phyloP scores from a whole-genome alignment of 2,329 filamentous ascomycete species.

The Aspergillus neotritici region DNA sequence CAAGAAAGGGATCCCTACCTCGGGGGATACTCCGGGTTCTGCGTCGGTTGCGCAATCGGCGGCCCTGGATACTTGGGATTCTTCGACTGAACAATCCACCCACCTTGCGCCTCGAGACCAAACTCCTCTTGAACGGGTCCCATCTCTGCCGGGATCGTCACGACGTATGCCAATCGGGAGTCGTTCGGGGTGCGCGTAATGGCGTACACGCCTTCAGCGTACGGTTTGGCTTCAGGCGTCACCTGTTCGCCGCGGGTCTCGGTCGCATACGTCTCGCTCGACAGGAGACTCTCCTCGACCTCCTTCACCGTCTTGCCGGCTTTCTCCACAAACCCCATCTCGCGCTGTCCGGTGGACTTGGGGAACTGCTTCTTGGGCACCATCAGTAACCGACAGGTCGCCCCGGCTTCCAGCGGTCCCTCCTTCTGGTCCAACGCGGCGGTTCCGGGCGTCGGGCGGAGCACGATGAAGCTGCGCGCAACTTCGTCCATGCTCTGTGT shows the following conservation, averaged over 20 bases:
- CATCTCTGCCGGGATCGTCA: slow-evolving; percentile 65
- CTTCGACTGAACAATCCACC: slow-evolving; percentile 73
- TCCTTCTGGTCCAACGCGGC: slow-evolving; percentile 55
- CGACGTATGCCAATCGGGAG: slow-evolving; percentile 72
- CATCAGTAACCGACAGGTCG: slow-evolving; percentile 65
- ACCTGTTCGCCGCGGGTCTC: slow-evolving; percentile 67
- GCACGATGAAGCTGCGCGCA: slow-evolving; percentile 70
- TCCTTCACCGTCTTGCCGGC: slow-evolving; percentile 58
- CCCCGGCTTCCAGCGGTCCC: slow-evolving; percentile 49
- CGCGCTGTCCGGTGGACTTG: slow-evolving; percentile 60
- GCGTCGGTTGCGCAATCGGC: slow-evolving; percentile 55
- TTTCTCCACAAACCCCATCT: slow-evolving; percentile 81
- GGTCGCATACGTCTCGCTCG: slow-evolving; percentile 64
- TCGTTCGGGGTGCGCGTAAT: slow-evolving; percentile 66
- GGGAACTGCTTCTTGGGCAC: slow-evolving; percentile 83
- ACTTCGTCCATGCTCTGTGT: slow-evolving; percentile 66
- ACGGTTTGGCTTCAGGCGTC: slow-evolving; percentile 62
- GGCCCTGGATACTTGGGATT: slow-evolving; percentile 69
- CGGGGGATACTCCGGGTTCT: slow-evolving; percentile 64
- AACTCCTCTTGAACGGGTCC: slow-evolving; percentile 70
- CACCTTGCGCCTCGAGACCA: slow-evolving; percentile 64
- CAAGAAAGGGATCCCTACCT: slow-evolving; percentile 45
- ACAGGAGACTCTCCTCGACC: slow-evolving; percentile 67
- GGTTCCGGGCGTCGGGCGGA: slow-evolving; percentile 66
- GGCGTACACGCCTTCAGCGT: slow-evolving; percentile 82